phyloP scores from a whole-genome alignment of 306 rosid genomes.

The Vachellia collinsii region DNA sequence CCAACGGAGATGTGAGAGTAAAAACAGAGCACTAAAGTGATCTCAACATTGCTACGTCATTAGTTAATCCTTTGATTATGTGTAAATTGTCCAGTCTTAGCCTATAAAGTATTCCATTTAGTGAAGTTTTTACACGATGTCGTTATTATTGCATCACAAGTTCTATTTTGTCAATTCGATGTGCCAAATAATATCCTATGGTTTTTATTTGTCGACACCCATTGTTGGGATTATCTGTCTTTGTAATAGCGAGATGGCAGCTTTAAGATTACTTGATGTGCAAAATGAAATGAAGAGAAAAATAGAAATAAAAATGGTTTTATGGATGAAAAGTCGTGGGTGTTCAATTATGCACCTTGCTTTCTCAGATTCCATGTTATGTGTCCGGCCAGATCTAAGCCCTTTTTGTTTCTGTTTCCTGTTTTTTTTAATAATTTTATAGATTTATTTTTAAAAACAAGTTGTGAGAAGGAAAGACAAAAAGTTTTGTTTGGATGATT shows the following conservation, averaged over 20 bases:
- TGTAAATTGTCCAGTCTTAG: not conserved
- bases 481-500: too few species aligned
- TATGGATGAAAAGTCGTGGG: too few species aligned
- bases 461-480: too few species aligned
- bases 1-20: slow-evolving; percentile 88
- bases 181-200: not conserved
- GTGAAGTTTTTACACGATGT: not conserved
- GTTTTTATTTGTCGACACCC: not conserved
- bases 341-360: too few species aligned
- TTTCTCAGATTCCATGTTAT: too few species aligned
- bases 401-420: too few species aligned
- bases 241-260: not conserved
- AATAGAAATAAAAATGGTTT: too few species aligned
- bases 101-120: not conserved
- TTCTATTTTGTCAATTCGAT: not conserved
- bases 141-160: not conserved
- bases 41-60: slow-evolving; percentile 8
- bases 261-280: not conserved
- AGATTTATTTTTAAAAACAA: too few species aligned
- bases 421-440: too few species aligned
- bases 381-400: too few species aligned
- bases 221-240: not conserved
- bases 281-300: too few species aligned
- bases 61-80: not conserved
- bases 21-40: slow-evolving; percentile 61